Evolutionary conservation across 2,329 filamentous ascomycete genomes (phyloP).

Genomic region (Atkinsonella texensis): DNA sequence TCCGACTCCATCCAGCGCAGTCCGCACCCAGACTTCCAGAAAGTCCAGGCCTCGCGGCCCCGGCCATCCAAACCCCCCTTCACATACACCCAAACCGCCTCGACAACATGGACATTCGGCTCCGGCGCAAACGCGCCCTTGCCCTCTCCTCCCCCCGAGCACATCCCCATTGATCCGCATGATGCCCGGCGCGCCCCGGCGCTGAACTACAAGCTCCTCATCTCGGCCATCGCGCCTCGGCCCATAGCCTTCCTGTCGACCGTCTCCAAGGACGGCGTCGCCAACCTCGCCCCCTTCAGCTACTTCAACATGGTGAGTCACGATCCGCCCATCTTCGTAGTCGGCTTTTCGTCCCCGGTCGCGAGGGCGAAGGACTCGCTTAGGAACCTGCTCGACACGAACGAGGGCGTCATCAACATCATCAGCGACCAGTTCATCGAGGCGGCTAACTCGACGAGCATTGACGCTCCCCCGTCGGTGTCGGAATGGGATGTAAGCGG

Average conservation of each 20-base stretch:
- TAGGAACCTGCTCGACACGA: slow-evolving; percentile 56
- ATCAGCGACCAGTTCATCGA: slow-evolving; percentile 76
- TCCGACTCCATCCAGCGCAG: slow-evolving; percentile 37
- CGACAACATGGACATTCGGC: slow-evolving; percentile 54
- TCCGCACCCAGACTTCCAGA: slow-evolving; percentile 64
- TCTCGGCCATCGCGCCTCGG: slow-evolving; percentile 69
- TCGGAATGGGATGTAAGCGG: slow-evolving; percentile 74
- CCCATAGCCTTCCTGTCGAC: slow-evolving; percentile 60
- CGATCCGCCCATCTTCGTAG: slow-evolving; percentile 73
- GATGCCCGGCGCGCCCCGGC: slow-evolving; percentile 51
- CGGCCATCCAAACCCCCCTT: slow-evolving; percentile 42
- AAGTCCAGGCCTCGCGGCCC: slow-evolving; percentile 53
- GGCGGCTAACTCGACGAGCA: slow-evolving; percentile 69
- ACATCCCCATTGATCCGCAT: slow-evolving; percentile 74
- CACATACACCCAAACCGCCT: slow-evolving; percentile 49
- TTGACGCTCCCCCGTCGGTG: slow-evolving; percentile 65
- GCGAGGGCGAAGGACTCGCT: slow-evolving; percentile 64
- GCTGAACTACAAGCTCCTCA: slow-evolving; percentile 87
- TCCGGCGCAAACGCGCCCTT: slow-evolving; percentile 45
- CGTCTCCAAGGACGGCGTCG: slow-evolving; percentile 42
- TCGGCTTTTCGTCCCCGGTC: slow-evolving; percentile 36
- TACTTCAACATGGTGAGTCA: slow-evolving; percentile 78
- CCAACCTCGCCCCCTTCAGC: slow-evolving; percentile 76
- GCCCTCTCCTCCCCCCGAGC: slow-evolving; percentile 23
- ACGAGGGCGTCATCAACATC: slow-evolving; percentile 78